Evolutionary conservation across 2,329 filamentous ascomycete genomes (phyloP).

Genomic region (Teratosphaeria zuluensis): DNA sequence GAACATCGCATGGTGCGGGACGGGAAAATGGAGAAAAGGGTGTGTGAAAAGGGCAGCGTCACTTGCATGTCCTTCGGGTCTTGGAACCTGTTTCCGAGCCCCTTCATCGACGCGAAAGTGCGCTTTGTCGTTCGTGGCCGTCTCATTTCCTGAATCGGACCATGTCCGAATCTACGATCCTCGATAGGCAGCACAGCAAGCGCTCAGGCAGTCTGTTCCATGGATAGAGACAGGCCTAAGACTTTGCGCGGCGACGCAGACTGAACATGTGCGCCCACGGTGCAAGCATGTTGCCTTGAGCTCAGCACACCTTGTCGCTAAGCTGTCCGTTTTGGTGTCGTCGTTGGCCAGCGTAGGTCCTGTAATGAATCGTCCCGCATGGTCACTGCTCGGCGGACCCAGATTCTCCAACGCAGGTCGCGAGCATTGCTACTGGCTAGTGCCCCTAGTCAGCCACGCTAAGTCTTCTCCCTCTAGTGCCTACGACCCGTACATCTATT

Average conservation of each 20-base stretch:
- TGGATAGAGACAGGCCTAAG: neutral
- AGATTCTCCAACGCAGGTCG: constrained; percentile 11
- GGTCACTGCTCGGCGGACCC: constrained; percentile 21
- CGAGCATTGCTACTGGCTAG: constrained; percentile 14
- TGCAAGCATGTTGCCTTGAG: neutral
- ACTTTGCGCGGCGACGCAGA: neutral
- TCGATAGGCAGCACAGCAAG: neutral
- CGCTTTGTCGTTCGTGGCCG: constrained; percentile 13
- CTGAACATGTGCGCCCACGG: neutral
- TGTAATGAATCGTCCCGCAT: constrained; percentile 9
- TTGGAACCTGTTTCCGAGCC: neutral
- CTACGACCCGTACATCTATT: constrained; percentile 16
- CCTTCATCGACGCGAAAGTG: constrained; percentile 1
- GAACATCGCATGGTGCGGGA: constrained; percentile 1
- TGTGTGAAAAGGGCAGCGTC: constrained; percentile 10
- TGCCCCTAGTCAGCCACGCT: constrained; percentile 17
- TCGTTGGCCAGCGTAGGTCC: constrained; percentile 3
- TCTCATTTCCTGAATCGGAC: constrained; percentile 14
- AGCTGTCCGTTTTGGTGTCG: constrained; percentile 2
- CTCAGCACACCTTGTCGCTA: constrained; percentile 2
- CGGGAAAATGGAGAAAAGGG: neutral
- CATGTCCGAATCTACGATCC: constrained; percentile 10
- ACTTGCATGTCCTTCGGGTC: constrained; percentile 5
- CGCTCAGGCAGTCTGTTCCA: neutral
- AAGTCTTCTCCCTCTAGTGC: constrained; percentile 9